Evolutionary conservation across 768 basidiomycete species (phyloP), one percentile per base, ranked within the genome.

Genomic region (Trametes cingulata): DNA sequence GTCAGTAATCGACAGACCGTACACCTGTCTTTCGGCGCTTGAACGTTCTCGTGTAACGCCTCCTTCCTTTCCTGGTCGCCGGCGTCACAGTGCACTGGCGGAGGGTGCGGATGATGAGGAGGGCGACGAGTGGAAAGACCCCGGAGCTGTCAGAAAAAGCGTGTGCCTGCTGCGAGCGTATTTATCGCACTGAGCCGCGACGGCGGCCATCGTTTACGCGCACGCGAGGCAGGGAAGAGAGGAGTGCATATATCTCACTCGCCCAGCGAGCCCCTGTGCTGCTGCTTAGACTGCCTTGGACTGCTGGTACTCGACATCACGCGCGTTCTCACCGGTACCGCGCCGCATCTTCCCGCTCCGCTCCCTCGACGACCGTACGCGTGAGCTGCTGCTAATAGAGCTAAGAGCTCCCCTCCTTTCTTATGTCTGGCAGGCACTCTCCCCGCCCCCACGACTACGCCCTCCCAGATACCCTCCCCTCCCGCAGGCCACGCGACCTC

Each of bases 261-360:
- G 39, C 39, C 5, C 39, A 40, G 43, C 20, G 10, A 10, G 13
- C 43, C 20, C 20, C 13, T 22, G 22, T 13, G 19, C n/a, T n/a
- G n/a, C n/a, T n/a, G n/a, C n/a, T n/a, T n/a, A n/a, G n/a, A n/a
- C n/a, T n/a, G n/a, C n/a, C n/a, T n/a, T n/a, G n/a, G n/a, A n/a
- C n/a, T n/a, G n/a, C n/a, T n/a, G n/a, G n/a, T n/a, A n/a, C n/a
- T n/a, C n/a, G n/a, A n/a, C 35, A 19, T 39, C 50, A 37, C 19
- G 7, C 35, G 9, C n/a, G 3, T 13, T 12, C 10, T 37, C 48
- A 20, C 25, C 25, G 48, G 6, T 33, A 10, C 47, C 43, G 35
- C 54, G 52, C 29, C 52, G 43, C 54, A 46, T 47, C 43, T 56
- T 47, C 54, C 55, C 46, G 17, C 55, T 54, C 54, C 56, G 46